Percentiles rank a stretch among this genome's conserved stretches.
phyloP scores from a whole-genome alignment of 306 rosid species.

The Quercus alba region DNA sequence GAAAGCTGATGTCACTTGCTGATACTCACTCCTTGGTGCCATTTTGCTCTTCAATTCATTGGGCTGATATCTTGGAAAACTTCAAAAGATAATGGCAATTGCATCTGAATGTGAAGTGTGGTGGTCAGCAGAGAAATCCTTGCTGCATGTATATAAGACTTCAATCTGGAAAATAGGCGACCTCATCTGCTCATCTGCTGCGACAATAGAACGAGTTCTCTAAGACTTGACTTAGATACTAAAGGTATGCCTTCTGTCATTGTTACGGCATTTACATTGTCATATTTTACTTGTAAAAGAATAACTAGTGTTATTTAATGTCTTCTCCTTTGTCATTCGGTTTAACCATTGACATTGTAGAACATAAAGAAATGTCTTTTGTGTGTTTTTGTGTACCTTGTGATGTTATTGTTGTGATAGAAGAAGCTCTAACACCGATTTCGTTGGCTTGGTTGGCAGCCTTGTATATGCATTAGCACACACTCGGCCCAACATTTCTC shows the following conservation, averaged over 20 bases:
- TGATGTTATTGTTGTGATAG: background rate
- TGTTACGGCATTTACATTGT: background rate
- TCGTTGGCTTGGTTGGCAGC: no score
- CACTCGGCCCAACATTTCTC: no score
- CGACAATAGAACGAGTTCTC: slow-evolving; percentile 83
- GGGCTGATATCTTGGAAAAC: slow-evolving; percentile 18
- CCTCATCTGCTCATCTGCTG: slow-evolving; percentile 28
- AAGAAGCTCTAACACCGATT: no score
- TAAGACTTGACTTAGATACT: slow-evolving; percentile 90
- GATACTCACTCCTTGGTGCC: background rate
- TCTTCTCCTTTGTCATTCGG: background rate
- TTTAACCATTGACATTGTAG: background rate
- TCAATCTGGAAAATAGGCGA: slow-evolving; percentile 59
- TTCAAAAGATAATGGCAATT: background rate
- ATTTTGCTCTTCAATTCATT: background rate
- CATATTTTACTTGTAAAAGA: background rate
- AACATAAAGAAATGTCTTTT: background rate
- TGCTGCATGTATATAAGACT: slow-evolving; percentile 80
- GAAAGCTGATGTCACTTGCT: slow-evolving; percentile 13
- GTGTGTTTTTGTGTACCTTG: background rate
- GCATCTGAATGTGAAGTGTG: slow-evolving; percentile 39
- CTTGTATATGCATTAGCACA: no score
- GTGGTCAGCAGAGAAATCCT: slow-evolving; percentile 89
- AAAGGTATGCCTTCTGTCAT: slow-evolving; percentile 53
- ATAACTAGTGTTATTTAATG: background rate